Base-by-base conservation (phyloP, 1,139 yeast species). In the Wickerhamiella infanticola region DNA sequence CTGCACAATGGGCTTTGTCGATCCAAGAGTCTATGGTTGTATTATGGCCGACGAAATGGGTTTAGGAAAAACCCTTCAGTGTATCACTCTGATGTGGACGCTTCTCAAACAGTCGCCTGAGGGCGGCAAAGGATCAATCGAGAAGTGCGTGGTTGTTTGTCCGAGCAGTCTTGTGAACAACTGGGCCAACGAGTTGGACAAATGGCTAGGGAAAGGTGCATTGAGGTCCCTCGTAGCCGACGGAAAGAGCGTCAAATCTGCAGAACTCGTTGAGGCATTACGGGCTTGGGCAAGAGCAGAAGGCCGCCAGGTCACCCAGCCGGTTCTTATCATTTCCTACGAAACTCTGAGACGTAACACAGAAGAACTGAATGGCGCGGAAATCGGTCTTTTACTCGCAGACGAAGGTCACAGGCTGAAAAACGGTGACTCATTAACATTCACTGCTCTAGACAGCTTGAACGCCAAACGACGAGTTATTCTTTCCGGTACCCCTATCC, bases 41-140 rank as follows among this genome's bases (percentile, higher is more conserved):
- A 93, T 90, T 46, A 90, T 90, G 98, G 99, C 99, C 0, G 99
- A 90, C 66, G 99, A 86, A 65, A 90, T 90, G 98, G 98, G 98
- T 2, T 70, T 90, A 41, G 98, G 98, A 26, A 90, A 90, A 60
- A 90, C 99, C 5, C 69, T 90, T 40, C 99, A 90, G 62, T 93
- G 98, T 61, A 73, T 90, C 41, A 73, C 97, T 0, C 69, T 90
- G 40, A 74, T 90, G 84, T 90, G 98, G 98, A 90, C 98, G 0
- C 63, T 90, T 45, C 68, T 90, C 41, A 77, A 75, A 52, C 99
- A 90, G 61, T 81, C 95, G 18, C 97, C 98, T 0, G 74, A 90
- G 47, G 96, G 96, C 2, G 60, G 64, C 13, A 76, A 71, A 50
- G 75, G 79, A 44, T 79, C 94, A 1, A 90, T 93, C 36, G 84